Conservation (phyloP, 2,329 filamentous ascomycete species). For the Fusarium xyrophilum region DNA sequence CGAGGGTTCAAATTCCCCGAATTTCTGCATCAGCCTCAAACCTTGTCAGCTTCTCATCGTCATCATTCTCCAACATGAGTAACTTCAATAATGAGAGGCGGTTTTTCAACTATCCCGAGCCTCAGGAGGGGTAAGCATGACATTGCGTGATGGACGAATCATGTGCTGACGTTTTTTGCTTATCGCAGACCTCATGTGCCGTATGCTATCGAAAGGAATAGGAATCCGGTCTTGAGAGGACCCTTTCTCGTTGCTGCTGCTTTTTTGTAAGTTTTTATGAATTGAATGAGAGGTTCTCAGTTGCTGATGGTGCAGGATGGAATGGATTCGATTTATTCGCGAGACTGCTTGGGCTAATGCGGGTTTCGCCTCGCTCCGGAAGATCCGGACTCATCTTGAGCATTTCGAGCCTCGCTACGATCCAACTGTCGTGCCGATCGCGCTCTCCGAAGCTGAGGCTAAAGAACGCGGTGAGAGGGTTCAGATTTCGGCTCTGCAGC, state of each 20-base stretch:
- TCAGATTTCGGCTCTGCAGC: neutral
- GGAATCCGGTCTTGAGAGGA: constrained; percentile 29
- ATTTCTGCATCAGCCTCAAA: neutral
- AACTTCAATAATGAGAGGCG: neutral
- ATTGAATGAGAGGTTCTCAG: fast-evolving
- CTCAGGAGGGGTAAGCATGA: constrained; percentile 27
- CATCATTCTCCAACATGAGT: constrained; percentile 2
- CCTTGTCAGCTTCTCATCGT: neutral
- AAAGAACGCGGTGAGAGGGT: constrained; percentile 8
- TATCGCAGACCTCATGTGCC: constrained; percentile 26
- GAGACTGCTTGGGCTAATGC: constrained; percentile 62
- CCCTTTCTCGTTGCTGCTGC: constrained; percentile 26
- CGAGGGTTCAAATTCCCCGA: constrained; percentile 20
- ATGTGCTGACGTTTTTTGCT: constrained; percentile 18
- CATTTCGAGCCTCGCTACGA: constrained; percentile 57
- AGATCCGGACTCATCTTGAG: constrained; percentile 59
- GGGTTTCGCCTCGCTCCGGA: constrained; percentile 65
- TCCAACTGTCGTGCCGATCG: constrained; percentile 53
- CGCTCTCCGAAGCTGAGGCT: constrained; percentile 54
- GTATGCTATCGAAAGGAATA: constrained; percentile 24
- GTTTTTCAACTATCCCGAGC: constrained; percentile 35
- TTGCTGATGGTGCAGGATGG: constrained; percentile 30
- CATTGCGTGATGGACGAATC: neutral
- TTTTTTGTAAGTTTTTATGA: constrained; percentile 17
- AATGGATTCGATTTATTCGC: constrained; percentile 37